Percentiles rank a stretch among this genome's conserved stretches.
Evolutionary conservation across 257 asterid genomes (phyloP).

Genomic region (Cynanchum wilfordii): DNA sequence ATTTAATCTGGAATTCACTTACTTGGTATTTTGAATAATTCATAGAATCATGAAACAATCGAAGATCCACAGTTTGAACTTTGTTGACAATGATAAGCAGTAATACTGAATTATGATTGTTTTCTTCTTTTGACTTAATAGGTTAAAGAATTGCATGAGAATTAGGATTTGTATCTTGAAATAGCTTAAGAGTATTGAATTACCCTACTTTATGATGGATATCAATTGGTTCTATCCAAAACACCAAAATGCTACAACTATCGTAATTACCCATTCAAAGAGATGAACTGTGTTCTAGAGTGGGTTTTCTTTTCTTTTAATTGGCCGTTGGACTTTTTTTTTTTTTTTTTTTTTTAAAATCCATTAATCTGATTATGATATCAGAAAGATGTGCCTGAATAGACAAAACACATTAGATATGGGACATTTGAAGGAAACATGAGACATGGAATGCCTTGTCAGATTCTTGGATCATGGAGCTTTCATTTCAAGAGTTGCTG

Average conservation of each 20-base stretch:
- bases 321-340: no score
- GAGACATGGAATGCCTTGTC: background rate
- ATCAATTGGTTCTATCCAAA: background rate
- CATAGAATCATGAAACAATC: background rate
- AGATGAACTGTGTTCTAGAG: background rate
- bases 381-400: background rate
- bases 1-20: background rate
- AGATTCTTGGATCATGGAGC: background rate
- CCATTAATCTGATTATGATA: background rate
- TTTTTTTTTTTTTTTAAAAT: no score
- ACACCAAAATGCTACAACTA: background rate
- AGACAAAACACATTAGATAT: background rate
- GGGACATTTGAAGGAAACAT: background rate
- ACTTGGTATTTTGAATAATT: background rate
- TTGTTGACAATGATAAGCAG: background rate
- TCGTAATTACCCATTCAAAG: background rate
- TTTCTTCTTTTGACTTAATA: background rate
- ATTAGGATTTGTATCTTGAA: background rate
- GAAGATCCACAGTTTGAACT: background rate
- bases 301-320: conserved; percentile 1
- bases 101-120: background rate
- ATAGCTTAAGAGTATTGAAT: background rate
- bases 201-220: background rate
- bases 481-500: background rate
- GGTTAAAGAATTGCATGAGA: background rate